A percentile compares a stretch with the other conserved stretches of the same genome.
These are phyloP conservation scores for Hanseniaspora lindneri DNA, from an alignment of 805 yeast species.

Conservation along the genomic window DNA sequence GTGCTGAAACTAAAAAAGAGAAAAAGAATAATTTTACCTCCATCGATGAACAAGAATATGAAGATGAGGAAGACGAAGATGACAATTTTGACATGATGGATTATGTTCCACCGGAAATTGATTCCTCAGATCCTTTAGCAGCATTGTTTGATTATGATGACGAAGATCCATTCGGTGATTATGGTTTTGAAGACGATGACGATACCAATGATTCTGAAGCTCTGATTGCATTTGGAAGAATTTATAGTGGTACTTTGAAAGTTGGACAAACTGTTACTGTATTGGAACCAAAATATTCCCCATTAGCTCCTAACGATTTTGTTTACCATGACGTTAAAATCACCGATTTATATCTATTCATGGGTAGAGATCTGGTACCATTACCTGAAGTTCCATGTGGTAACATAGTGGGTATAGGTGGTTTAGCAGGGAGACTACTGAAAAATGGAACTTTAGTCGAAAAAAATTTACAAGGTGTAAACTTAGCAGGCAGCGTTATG, in stretches of 20 bases:
- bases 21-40: constrained; percentile 19
- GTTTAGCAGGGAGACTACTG: constrained; percentile 67
- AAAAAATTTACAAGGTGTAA: constrained; percentile 49
- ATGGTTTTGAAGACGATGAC: constrained; percentile 34
- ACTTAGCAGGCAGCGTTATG: constrained; percentile 61
- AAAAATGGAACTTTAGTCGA: constrained; percentile 77
- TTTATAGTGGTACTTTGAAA: constrained; percentile 71
- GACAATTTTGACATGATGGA: constrained; percentile 23
- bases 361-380: constrained; percentile 84
- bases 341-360: constrained; percentile 61
- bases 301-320: constrained; percentile 45
- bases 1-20: constrained; percentile 13
- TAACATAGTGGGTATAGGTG: constrained; percentile 86
- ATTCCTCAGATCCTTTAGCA: constrained; percentile 30
- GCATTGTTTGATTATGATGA: constrained; percentile 40
- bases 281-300: constrained; percentile 80
- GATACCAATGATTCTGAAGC: constrained; percentile 41
- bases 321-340: constrained; percentile 44
- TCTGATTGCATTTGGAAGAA: constrained; percentile 75
- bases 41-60: constrained; percentile 18
- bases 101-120: constrained; percentile 25
- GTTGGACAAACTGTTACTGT: constrained; percentile 67
- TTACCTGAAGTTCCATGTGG: constrained; percentile 84
- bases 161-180: constrained; percentile 40
- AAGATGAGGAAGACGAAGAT: constrained; percentile 19